Conservation (phyloP, 768 basidiomycete species). For the Collybia mongolica region DNA sequence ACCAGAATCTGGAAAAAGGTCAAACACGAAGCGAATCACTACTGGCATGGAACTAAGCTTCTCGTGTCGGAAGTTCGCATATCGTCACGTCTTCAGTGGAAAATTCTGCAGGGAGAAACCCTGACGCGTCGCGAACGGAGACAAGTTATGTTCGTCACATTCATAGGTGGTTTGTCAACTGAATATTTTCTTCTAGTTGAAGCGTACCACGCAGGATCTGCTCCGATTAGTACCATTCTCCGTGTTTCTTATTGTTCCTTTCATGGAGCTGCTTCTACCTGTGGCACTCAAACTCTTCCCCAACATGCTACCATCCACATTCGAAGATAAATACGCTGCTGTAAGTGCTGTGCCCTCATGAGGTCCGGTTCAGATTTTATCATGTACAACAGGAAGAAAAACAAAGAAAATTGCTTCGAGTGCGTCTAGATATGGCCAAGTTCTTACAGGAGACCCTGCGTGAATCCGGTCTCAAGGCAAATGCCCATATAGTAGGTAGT, state of each 20-base stretch:
- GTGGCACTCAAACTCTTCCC: constrained; percentile 97
- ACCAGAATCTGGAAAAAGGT: constrained; percentile 86
- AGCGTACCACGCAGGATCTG: constrained; percentile 90
- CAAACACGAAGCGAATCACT: constrained; percentile 94
- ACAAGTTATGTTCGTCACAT: constrained; percentile 56
- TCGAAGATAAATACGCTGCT: constrained; percentile 95
- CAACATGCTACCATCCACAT: constrained; percentile 97
- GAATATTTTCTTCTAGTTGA: constrained; percentile 51
- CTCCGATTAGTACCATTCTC: constrained; percentile 93
- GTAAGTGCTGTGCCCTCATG: constrained; percentile 33
- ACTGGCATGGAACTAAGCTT: constrained; percentile 95
- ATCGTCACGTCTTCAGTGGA: constrained; percentile 83
- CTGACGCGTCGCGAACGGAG: constrained; percentile 91
- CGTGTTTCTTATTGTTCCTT: constrained; percentile 93
- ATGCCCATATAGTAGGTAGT: constrained; percentile 88
- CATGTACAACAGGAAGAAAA: constrained; percentile 83
- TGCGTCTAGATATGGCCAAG: constrained; percentile 97
- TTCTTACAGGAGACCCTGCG: constrained; percentile 97
- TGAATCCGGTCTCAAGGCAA: constrained; percentile 90
- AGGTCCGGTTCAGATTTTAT: neutral
- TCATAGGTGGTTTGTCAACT: neutral
- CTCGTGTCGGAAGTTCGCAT: constrained; percentile 94
- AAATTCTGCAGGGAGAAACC: constrained; percentile 87
- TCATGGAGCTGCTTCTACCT: constrained; percentile 97
- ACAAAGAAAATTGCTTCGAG: constrained; percentile 90